Evolutionary conservation across 1,284 basidiomycete genomes (phyloP), one percentile per base, ranked within the genome.

Genomic region (Heterobasidion irregulare): DNA sequence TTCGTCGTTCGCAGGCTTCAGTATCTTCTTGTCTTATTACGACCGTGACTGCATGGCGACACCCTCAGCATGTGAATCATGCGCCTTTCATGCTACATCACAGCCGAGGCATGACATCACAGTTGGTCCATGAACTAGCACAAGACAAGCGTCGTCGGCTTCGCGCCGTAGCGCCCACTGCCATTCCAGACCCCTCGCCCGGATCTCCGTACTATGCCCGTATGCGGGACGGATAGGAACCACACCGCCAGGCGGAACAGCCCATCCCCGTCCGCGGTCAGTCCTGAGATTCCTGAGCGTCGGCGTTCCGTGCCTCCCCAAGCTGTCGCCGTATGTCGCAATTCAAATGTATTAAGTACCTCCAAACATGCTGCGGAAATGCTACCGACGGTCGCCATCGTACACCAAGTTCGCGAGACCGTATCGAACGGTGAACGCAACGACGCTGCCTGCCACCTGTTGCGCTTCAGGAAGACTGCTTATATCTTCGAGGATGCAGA

Each of bases 401-500:
- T 95, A 97, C 47, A 96, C 80, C 54, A 94, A 75, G 51, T 87
- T 82, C 6, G 92, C 91, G 15, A 94, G 75, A 6, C 92, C 93
- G 65, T 98, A 97, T 62, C 94, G 78, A 38, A 96, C 80, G 33
- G 79, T 74, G 66, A 96, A 96, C 7, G 91, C 94, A 6, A 90
- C 56, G 6, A 81, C 66, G 66, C 89, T 95, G 52, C 92, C 88
- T 8, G 75, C 68, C 41, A 87, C 68, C 84, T 90, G 35, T 32
- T 16, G 38, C 13, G 12, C 3, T 34, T 41, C 10, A 36, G 46
- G 15, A 32, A 16, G 16, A 13, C 16, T 8, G 9, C 10, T 19
- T 9, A 15, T 13, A 15, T 16, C 8, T 13, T 13, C 44, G 10
- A 53, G 59, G 3, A 12, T 35, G 46, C 6, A 9, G 53, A 36